Base-by-base conservation (phyloP, 2,329 filamentous ascomycete species). In the Penicillium sp. region DNA sequence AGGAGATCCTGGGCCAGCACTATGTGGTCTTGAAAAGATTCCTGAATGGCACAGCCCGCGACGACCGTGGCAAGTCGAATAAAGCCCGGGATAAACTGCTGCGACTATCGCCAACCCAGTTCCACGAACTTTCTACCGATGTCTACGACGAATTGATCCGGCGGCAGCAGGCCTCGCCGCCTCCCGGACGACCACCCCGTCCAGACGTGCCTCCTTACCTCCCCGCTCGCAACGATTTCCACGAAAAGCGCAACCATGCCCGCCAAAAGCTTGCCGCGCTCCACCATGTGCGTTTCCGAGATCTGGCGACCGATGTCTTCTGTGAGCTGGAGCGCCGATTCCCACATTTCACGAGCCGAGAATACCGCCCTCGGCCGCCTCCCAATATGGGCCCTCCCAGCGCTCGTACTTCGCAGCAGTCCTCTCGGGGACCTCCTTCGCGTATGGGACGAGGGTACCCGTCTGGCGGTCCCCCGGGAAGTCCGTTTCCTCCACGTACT, bases 241-340 rank as follows among this genome's bases (percentile, higher is more conserved):
- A 99, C 75, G 92, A 93, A 2, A 99, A 97, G 77, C 89, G 94
- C 62, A 99, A 99, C 72, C 93, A 97, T 74, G 94, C 94, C n/a
- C 86, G 94, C 41, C 92, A 97, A 75, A 96, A 96, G 74, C 84
- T 99, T 21, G 93, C 92, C 0, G 96, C 93, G 0, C 84, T 99
- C 15, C 91, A 92, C 3, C 87, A 89, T 23, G 88, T 91, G 27
- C 84, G 93, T 57, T 99, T 99, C 71, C 86, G 91, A 66, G 93
- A 97, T 70, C 82, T 99, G 7, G 93, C 92, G 10, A 96, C 92
- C 42, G 94, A 99, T 76, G 93, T 99, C 19, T 97, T 94, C 72
- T 96, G 90, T 76, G 94, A 99, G 74, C 79, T 97, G 60, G 94
- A 97, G 75, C 84, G 94, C 62, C 83, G 94, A 50, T 96, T 94